Conservation (phyloP, 108 stramenopile genomes). For the Poteriospumella lacustris region DNA sequence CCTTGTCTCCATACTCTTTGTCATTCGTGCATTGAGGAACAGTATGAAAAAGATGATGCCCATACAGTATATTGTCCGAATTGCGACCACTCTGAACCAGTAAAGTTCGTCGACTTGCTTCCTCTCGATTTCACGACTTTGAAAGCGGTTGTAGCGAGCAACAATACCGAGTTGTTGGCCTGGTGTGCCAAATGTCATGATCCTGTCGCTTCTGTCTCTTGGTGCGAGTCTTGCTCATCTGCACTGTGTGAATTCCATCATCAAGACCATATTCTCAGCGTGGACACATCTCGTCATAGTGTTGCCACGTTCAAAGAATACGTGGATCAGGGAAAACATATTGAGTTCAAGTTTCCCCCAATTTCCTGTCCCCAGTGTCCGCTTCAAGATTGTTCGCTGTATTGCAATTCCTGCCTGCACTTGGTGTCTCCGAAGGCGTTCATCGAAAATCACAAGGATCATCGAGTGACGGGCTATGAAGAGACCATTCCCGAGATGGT, state of each 20-base stretch:
- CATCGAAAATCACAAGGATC: background rate
- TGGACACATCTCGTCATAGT: background rate
- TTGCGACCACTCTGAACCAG: background rate
- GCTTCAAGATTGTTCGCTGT: background rate
- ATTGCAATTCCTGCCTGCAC: background rate
- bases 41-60: background rate
- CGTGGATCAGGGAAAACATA: background rate
- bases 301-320: background rate
- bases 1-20: background rate
- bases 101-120: background rate
- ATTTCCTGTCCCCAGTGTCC: background rate
- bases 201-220: background rate
- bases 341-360: background rate
- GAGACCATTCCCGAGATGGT: too few species aligned
- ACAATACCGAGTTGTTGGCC: background rate
- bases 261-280: background rate
- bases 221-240: background rate
- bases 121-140: background rate
- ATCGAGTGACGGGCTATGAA: too few species aligned
- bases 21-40: background rate
- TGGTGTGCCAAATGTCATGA: background rate
- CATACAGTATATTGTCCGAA: background rate
- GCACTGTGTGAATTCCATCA: conserved; percentile 2
- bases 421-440: background rate
- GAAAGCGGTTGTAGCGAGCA: background rate